Evolutionary conservation across 345 rosid genomes (phyloP).

Genomic region (Bruguiera gymnorhiza): DNA sequence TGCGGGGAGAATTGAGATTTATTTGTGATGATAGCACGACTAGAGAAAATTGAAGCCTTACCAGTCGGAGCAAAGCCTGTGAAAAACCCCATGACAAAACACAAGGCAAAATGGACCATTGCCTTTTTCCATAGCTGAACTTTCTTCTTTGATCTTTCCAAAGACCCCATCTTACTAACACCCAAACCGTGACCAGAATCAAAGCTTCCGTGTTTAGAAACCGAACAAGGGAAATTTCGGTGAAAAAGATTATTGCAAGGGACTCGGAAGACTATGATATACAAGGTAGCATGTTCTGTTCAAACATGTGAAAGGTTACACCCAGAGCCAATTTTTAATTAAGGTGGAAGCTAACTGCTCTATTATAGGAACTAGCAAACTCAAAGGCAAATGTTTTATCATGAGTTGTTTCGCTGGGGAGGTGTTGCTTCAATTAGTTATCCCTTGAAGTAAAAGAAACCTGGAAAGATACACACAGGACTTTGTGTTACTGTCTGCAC

Average conservation of each 20-base stretch:
- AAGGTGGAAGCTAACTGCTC: slow-evolving; percentile 16
- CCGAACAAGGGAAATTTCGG: neutral
- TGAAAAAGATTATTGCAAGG: neutral
- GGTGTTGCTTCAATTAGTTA: slow-evolving; percentile 32
- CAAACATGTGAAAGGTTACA: neutral
- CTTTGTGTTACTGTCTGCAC: slow-evolving; percentile 33
- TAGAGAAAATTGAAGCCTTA: slow-evolving; percentile 42
- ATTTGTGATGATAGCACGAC: slow-evolving; percentile 13
- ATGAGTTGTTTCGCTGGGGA: slow-evolving; percentile 4
- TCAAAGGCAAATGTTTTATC: slow-evolving; percentile 1
- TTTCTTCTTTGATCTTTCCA: slow-evolving; percentile 81
- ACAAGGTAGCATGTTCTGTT: slow-evolving; percentile 9
- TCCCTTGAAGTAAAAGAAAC: slow-evolving; percentile 42
- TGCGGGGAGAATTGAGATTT: slow-evolving; percentile 31
- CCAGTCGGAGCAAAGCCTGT: slow-evolving; percentile 83
- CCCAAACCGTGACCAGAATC: neutral
- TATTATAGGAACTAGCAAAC: slow-evolving; percentile 32
- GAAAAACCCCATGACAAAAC: slow-evolving; percentile 89
- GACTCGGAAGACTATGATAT: slow-evolving; percentile 9
- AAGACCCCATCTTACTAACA: slow-evolving; percentile 37
- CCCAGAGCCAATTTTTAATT: neutral
- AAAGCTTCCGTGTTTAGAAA: neutral
- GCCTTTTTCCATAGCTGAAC: slow-evolving; percentile 84
- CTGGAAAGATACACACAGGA: slow-evolving; percentile 12
- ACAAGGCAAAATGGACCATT: slow-evolving; percentile 63